Conservation (phyloP, 2,329 filamentous ascomycete species). For the Penicillium sp. region DNA sequence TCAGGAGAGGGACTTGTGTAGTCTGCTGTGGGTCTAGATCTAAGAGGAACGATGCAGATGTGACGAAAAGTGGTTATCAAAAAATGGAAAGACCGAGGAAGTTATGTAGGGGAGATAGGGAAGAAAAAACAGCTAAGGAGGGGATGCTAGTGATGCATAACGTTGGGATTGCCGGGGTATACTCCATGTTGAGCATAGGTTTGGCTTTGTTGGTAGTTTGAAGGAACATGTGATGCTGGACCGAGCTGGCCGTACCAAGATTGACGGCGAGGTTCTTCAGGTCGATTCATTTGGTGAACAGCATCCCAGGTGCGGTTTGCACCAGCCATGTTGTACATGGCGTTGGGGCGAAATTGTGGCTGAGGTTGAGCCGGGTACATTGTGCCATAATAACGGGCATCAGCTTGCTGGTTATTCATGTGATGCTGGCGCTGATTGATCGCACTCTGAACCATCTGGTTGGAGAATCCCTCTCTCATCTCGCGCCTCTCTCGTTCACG, state of each 20-base stretch:
- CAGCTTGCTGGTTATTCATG: constrained; percentile 32
- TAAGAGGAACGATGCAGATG: background rate
- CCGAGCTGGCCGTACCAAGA: constrained; percentile 35
- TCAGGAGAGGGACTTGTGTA: constrained; percentile 1
- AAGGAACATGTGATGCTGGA: constrained; percentile 23
- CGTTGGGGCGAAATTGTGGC: constrained; percentile 16
- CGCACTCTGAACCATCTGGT: constrained; percentile 70
- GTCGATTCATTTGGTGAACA: constrained; percentile 31
- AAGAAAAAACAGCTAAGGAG: background rate
- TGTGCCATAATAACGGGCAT: constrained; percentile 15
- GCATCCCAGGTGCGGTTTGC: constrained; percentile 40
- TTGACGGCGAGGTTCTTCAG: constrained; percentile 34
- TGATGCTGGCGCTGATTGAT: constrained; percentile 65
- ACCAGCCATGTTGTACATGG: constrained; percentile 37
- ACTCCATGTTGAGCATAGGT: constrained; percentile 27
- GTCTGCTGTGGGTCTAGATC: constrained; percentile 4
- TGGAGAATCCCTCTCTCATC: constrained; percentile 67
- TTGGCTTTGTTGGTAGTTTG: constrained; percentile 29
- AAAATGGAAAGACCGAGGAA: background rate
- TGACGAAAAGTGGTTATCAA: constrained; percentile 3
- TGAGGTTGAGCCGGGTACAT: constrained; percentile 20
- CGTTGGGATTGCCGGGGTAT: constrained; percentile 25
- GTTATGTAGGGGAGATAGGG: background rate
- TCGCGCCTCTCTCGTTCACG: constrained; percentile 76
- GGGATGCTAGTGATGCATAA: constrained; percentile 20